Conservation (phyloP, 78 protist genomes). For the Chrysochromulina parva region DNA sequence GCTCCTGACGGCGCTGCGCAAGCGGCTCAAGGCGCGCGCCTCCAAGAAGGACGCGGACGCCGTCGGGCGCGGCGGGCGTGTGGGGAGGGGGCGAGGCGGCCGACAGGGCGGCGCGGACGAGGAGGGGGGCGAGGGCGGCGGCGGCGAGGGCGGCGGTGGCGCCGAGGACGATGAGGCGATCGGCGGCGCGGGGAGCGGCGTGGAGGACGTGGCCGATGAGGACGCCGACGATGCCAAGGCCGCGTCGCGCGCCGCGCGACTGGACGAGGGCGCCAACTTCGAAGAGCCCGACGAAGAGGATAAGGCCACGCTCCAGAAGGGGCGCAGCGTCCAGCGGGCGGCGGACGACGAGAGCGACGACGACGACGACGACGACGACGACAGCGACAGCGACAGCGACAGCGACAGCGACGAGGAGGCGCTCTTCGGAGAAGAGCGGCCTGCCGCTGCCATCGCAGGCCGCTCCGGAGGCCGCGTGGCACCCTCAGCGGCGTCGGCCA, state of each 20-base stretch:
- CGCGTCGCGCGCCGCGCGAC: no score
- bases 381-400: not conserved
- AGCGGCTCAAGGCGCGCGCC: not conserved
- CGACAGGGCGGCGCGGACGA: not conserved
- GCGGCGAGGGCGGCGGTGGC: not conserved
- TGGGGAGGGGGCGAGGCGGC: not conserved
- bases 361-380: constrained; percentile 18
- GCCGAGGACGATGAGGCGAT: not conserved
- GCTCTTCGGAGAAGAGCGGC: no score
- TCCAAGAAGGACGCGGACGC: no score
- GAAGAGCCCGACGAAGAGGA: not conserved
- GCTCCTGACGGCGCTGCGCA: not conserved
- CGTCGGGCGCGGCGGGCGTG: no score
- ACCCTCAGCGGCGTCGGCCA: no score
- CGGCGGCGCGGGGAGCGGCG: not conserved
- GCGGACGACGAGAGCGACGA: not conserved
- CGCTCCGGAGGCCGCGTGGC: no score
- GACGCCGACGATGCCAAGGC: not conserved
- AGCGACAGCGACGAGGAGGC: not conserved
- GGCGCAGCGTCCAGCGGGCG: no score
- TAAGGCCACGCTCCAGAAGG: no score
- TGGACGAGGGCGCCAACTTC: no score
- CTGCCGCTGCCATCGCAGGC: no score
- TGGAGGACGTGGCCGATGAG: not conserved
- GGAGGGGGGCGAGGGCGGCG: not conserved